Conservation (phyloP, 768 basidiomycete species). For the Porpolomopsis calyptriformis region DNA sequence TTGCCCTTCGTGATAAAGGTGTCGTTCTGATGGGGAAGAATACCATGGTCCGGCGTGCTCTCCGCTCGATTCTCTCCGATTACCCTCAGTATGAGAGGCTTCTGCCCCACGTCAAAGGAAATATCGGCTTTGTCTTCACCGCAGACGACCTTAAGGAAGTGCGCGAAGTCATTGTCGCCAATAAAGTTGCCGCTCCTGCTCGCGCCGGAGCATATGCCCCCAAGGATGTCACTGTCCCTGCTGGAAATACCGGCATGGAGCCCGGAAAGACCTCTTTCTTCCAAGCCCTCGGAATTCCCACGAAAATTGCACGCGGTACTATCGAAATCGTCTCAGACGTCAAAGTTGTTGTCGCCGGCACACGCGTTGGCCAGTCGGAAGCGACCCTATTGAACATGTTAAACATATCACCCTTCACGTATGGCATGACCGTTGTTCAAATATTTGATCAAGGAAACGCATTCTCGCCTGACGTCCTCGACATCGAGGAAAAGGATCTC, state of each 20-base stretch:
- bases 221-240: conserved; percentile 84
- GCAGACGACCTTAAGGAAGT: conserved; percentile 84
- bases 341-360: conserved; percentile 86
- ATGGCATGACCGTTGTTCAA: conserved; percentile 97
- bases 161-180: conserved; percentile 85
- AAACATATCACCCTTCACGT: conserved; percentile 99
- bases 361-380: conserved; percentile 93
- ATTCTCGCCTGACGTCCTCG: conserved; percentile 84
- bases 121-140: conserved; percentile 99
- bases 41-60: conserved; percentile 99
- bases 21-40: conserved; percentile 99
- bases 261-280: conserved; percentile 99
- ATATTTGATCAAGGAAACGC: conserved; percentile 91
- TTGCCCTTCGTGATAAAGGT: conserved; percentile 91
- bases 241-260: conserved; percentile 99
- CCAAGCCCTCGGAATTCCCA: conserved; percentile 99
- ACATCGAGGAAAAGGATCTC: conserved; percentile 86
- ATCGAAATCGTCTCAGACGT: conserved; percentile 99
- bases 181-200: conserved; percentile 98
- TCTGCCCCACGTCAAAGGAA: conserved; percentile 91
- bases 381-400: conserved; percentile 99
- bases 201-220: conserved; percentile 96
- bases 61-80: conserved; percentile 83
- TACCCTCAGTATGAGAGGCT: conserved; percentile 92
- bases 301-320: conserved; percentile 99